Evolutionary conservation across 768 basidiomycete genomes (phyloP), one percentile per base, ranked within the genome.

Genomic region (Terana coerulea): DNA sequence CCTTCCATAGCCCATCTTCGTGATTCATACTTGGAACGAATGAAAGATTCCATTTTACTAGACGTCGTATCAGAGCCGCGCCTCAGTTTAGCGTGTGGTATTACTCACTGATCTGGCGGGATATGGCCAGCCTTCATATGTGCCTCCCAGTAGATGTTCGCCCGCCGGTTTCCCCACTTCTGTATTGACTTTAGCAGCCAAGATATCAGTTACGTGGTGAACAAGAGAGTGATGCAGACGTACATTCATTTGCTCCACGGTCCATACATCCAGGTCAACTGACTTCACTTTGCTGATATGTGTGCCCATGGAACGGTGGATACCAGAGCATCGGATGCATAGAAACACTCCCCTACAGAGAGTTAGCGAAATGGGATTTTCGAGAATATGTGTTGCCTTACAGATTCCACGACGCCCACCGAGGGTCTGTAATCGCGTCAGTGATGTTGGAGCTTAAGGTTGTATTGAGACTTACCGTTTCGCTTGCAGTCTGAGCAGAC

Each of bases 371-470:
- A 48, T 29, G 29, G n/a, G 24, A 14, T 21, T 25, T 11, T 1
- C 21, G 19, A 30, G n/a, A n/a, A 15, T 1, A 26, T 44, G 31
- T n/a, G 22, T 21, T 28, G 29, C 62, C 84, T 58, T 64, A 92
- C 89, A 98, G 69, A 67, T 98, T 98, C 89, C 94, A 97, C 7
- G 92, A 93, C 36, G 95, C 95, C 95, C 95, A 99, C 60, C 95
- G 79, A 37, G 95, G 91, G 76, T 98, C 95, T 97, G 58, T n/a
- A 14, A 12, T 44, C 5, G 49, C 47, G 17, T 44, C 26, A 26
- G 17, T n/a, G n/a, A n/a, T n/a, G n/a, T n/a, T n/a, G n/a, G 24
- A 49, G 43, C 52, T 37, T 21, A 30, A 30, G 1, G n/a, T 22
- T 33, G 30, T 10, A 39, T 21, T 26, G 9, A 28, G 41, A 69